phyloP scores from a whole-genome alignment of 768 basidiomycete genomes.

The Inosperma sp. region DNA sequence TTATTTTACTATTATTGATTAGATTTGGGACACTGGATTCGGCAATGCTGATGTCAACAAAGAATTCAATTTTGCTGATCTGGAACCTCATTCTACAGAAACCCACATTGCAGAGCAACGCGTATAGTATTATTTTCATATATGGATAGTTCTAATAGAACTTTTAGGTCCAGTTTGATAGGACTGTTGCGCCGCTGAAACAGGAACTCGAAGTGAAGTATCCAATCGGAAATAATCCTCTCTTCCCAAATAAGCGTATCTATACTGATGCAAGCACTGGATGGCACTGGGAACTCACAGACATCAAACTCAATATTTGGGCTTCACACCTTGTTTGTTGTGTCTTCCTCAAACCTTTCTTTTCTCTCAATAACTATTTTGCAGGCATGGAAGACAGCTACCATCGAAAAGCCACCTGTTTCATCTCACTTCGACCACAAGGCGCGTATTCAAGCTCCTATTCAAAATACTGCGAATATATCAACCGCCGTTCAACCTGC shows the following conservation, averaged over 20 bases:
- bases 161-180: no score
- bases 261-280: neutral
- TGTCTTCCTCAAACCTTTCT: neutral
- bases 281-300: constrained; percentile 9
- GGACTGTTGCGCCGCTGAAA: neutral
- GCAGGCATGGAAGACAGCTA: constrained; percentile 7
- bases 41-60: neutral
- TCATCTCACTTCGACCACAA: no score
- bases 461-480: no score
- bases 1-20: constrained; percentile 4
- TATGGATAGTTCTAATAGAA: no score
- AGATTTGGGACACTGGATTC: neutral
- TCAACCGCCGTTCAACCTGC: no score
- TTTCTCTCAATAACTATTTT: neutral
- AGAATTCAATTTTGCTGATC: constrained; percentile 5
- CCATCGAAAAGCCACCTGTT: neutral
- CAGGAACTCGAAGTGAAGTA: constrained; percentile 2
- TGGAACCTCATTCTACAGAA: constrained; percentile 5
- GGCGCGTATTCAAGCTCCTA: no score
- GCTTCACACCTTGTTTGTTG: constrained; percentile 4
- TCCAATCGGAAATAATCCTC: constrained; percentile 1
- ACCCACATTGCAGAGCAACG: constrained; percentile 6
- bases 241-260: constrained; percentile 10
- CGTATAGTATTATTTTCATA: no score
- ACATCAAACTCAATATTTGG: constrained; percentile 8